Evolutionary conservation across 768 basidiomycete genomes (phyloP).

Genomic region (Tephrocybe rancida): DNA sequence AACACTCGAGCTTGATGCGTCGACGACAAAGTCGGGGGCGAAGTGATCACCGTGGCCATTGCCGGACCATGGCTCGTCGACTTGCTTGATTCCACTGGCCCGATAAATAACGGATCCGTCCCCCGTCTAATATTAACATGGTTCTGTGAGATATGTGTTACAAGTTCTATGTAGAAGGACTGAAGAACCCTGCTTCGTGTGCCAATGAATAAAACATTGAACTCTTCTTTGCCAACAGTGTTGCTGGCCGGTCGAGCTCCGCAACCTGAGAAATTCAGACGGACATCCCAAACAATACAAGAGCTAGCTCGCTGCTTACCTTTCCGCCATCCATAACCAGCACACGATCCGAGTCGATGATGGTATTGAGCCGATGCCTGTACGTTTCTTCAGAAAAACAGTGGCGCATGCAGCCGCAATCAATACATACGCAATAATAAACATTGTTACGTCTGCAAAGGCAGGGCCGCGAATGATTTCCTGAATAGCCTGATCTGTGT

Average conservation of each 20-base stretch:
- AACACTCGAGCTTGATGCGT: too few relatives aligned
- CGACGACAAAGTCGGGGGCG: too few relatives aligned
- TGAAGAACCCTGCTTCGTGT: conserved; percentile 68
- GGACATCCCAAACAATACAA: too few relatives aligned
- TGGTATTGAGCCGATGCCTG: conserved; percentile 83
- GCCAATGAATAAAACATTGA: conserved; percentile 70
- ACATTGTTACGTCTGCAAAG: conserved; percentile 77
- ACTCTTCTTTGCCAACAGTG: conserved; percentile 56
- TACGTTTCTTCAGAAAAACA: conserved; percentile 4
- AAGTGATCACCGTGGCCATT: too few relatives aligned
- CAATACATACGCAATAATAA: conserved; percentile 78
- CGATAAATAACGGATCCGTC: too few relatives aligned
- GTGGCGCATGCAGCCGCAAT: not conserved
- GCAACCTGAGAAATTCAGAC: conserved; percentile 45
- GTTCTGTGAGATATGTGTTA: too few relatives aligned
- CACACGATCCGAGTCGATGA: conserved; percentile 81
- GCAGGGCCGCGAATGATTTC: conserved; percentile 81
- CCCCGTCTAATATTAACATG: too few relatives aligned
- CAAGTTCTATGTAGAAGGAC: too few relatives aligned
- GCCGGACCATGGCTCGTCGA: too few relatives aligned
- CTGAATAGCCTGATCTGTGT: conserved; percentile 89
- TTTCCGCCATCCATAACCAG: conserved; percentile 82
- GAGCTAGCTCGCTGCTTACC: conserved; percentile 39
- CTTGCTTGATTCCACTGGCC: too few relatives aligned
- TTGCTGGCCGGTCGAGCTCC: conserved; percentile 76